phyloP scores from a whole-genome alignment of 2,329 filamentous ascomycete species.

The Xylaria sp. region DNA sequence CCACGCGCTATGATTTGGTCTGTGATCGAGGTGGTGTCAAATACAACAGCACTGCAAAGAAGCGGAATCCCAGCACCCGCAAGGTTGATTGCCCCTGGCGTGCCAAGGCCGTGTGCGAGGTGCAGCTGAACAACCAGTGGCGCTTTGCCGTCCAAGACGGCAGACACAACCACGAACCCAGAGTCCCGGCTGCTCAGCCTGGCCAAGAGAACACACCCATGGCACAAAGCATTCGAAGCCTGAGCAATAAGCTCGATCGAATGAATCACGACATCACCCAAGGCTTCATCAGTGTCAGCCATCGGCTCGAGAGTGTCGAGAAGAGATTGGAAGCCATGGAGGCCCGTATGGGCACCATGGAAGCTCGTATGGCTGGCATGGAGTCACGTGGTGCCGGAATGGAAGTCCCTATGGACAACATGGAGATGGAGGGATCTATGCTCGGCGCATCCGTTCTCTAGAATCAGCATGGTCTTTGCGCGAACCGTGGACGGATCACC shows the following conservation, averaged over 20 bases:
- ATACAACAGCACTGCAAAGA: constrained; percentile 73
- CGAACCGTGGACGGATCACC: background rate
- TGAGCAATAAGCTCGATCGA: constrained; percentile 70
- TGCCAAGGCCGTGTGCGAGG: constrained; percentile 72
- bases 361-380: constrained; percentile 54
- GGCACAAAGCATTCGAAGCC: constrained; percentile 66
- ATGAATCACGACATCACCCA: constrained; percentile 67
- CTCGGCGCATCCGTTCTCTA: constrained; percentile 54
- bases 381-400: constrained; percentile 51
- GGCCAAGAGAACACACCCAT: constrained; percentile 69
- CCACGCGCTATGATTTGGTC: constrained; percentile 71
- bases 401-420: constrained; percentile 55
- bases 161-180: constrained; percentile 71
- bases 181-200: constrained; percentile 63
- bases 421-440: constrained; percentile 53
- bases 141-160: constrained; percentile 70
- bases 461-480: constrained; percentile 8
- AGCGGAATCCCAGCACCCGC: constrained; percentile 71
- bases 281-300: constrained; percentile 63
- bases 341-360: constrained; percentile 51
- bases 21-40: constrained; percentile 73
- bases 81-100: constrained; percentile 73
- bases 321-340: constrained; percentile 68
- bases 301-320: constrained; percentile 62
- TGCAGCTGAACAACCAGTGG: constrained; percentile 71